Evolutionary conservation across 2,329 filamentous ascomycete species (phyloP).

Genomic region (Aureobasidium mangrovei): DNA sequence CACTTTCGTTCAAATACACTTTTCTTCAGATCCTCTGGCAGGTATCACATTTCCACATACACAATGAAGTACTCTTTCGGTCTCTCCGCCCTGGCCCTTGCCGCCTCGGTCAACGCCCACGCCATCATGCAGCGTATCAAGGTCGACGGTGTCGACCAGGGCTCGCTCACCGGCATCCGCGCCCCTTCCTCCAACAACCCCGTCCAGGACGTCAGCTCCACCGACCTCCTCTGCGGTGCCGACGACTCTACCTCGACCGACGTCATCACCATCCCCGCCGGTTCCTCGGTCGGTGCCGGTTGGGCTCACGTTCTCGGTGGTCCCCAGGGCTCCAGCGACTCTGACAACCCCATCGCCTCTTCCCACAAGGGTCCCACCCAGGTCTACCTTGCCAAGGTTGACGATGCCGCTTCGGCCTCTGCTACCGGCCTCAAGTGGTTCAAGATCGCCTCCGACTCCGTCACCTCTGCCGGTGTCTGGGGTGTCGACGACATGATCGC

Average conservation of each 20-base stretch:
- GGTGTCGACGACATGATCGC: conserved; percentile 34
- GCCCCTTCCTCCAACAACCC: conserved; percentile 32
- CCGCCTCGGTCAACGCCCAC: conserved; percentile 22
- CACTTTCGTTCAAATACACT: conserved; percentile 8
- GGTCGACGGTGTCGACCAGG: conserved; percentile 36
- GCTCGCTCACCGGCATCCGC: conserved; percentile 41
- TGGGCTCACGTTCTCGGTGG: conserved; percentile 15
- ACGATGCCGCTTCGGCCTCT: conserved; percentile 39
- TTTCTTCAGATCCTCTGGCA: not conserved
- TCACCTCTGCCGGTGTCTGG: conserved; percentile 42
- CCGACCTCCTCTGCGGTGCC: conserved; percentile 29
- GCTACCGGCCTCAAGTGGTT: conserved; percentile 39
- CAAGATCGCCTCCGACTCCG: conserved; percentile 45
- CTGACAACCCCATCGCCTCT: conserved; percentile 19
- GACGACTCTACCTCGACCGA: conserved; percentile 22
- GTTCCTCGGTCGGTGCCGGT: conserved; percentile 16
- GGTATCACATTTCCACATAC: not conserved
- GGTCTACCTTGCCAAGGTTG: conserved; percentile 29
- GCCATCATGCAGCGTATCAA: conserved; percentile 28
- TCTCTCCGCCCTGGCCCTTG: conserved; percentile 24
- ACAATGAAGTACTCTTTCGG: conserved; percentile 22
- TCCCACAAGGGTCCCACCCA: conserved; percentile 19
- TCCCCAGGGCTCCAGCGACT: conserved; percentile 7
- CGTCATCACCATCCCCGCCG: conserved; percentile 10
- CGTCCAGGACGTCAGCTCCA: conserved; percentile 27